A percentile compares a stretch with the other conserved stretches of the same genome.
Evolutionary conservation across 73 alveolate genomes (phyloP).

Genomic region (Urostyla sp.): DNA sequence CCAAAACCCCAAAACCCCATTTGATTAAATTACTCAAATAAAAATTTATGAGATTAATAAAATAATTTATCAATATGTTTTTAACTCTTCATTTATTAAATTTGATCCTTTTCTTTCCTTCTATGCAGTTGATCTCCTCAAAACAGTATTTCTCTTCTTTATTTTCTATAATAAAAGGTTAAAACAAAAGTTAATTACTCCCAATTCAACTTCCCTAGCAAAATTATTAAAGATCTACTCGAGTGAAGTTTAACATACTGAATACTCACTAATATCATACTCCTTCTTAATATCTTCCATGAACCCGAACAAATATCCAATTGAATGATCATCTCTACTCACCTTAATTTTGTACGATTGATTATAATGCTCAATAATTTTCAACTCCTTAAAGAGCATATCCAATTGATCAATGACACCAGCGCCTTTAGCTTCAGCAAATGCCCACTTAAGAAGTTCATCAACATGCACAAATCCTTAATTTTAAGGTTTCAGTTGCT

Average conservation of each 20-base stretch:
- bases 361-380: constrained; percentile 71
- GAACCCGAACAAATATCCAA: constrained; percentile 88
- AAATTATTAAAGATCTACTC: constrained; percentile 93
- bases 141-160: not conserved
- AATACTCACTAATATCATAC: constrained; percentile 73
- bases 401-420: constrained; percentile 7
- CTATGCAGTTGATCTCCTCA: not conserved
- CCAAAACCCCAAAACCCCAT: no score
- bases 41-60: no score
- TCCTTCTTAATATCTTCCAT: constrained; percentile 82
- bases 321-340: constrained; percentile 76
- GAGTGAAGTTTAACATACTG: constrained; percentile 80
- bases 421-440: constrained; percentile 40
- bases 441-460: constrained; percentile 50
- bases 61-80: no score
- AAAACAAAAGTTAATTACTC: constrained; percentile 41
- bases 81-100: not conserved
- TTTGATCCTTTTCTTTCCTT: not conserved
- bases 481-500: constrained; percentile 5
- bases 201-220: constrained; percentile 74
- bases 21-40: no score
- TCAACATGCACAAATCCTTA: constrained; percentile 14
- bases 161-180: not conserved
- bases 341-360: constrained; percentile 62
- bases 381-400: constrained; percentile 24